Evolutionary conservation across 306 rosid genomes (phyloP), one percentile per base, ranked within the genome.

Genomic region (Rosa rugosa): DNA sequence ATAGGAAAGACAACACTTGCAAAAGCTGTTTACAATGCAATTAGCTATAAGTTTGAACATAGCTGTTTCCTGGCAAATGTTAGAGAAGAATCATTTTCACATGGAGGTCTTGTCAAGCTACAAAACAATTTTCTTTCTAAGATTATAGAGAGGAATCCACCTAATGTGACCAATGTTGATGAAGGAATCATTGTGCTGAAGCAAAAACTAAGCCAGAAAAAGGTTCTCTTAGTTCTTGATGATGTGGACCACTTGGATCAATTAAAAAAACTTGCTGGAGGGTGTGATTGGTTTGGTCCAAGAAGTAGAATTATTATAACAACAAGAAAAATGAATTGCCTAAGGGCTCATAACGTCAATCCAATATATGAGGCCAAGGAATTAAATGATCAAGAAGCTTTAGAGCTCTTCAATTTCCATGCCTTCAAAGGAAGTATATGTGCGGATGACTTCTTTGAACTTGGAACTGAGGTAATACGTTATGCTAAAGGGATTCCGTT

Each of bases 401-500:
- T 22, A 2, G 9, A 57, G 5, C 64, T 57, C 31, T 57, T 57
- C 64, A 22, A 9, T n/a, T 22, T 22, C 4, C 8, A 57, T 57
- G 64, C 34, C 34, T 57, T 22, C 14, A 57, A 22, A 22, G 31
- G 13, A 22, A 8, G 0, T n/a, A 8, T 0, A 22, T 0, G 4
- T 8, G 2, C 10, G 13, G 14, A 57, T 2, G 31, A 20, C 8
- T n/a, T 57, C 27, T 8, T 2, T n/a, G 27, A n/a, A 22, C 64
- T 57, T 57, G 34, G 5, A 23, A 8, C 1, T 0, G 6, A 4
- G 1, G 72, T 41, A 10, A 2, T 68, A 17, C 34, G 5, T 0
- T 68, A 68, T 41, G 50, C 46, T 8, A 38, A 38, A 20, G 72
- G 72, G 5, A 11, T 68, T 41, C 92, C 92, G 5, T 11, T 86